Conservation (phyloP, 1,284 basidiomycete species). For the Pseudomicrostroma phylloplanum region DNA sequence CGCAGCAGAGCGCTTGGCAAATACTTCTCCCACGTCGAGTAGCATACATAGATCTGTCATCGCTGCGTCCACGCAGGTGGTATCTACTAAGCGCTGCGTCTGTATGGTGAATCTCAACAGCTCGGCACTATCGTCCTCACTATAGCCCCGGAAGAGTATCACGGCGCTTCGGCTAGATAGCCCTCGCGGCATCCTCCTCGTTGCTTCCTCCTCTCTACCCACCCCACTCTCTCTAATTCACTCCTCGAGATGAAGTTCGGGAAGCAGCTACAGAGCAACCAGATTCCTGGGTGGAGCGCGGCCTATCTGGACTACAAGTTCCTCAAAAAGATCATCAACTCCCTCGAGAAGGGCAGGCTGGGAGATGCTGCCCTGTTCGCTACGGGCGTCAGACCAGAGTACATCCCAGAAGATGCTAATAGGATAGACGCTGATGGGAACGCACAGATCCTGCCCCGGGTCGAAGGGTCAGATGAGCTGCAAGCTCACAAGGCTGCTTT, state of each 20-base stretch:
- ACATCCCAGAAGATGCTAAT: slow-evolving; percentile 12
- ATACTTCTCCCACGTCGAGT: too few relatives aligned
- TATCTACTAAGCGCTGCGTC: too few relatives aligned
- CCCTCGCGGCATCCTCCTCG: too few relatives aligned
- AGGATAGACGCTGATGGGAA: slow-evolving; percentile 4
- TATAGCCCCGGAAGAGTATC: too few relatives aligned
- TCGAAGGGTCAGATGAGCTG: slow-evolving; percentile 42
- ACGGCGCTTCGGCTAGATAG: too few relatives aligned
- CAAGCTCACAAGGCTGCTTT: slow-evolving; percentile 88
- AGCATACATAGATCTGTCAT: too few relatives aligned
- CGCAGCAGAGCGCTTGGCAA: too few relatives aligned
- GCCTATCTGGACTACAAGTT: slow-evolving; percentile 98
- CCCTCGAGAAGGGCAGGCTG: slow-evolving; percentile 82
- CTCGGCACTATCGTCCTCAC: too few relatives aligned
- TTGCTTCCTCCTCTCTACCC: too few relatives aligned
- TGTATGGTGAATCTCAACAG: too few relatives aligned
- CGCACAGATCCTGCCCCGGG: slow-evolving; percentile 31
- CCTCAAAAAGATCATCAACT: slow-evolving; percentile 73
- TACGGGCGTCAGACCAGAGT: slow-evolving; percentile 66
- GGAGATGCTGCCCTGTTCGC: slow-evolving; percentile 82
- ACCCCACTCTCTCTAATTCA: too few relatives aligned
- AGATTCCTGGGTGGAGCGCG: slow-evolving; percentile 91
- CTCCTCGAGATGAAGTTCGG: slow-evolving; percentile 66
- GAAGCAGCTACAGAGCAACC: slow-evolving; percentile 92
- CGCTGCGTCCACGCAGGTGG: too few relatives aligned